These are phyloP conservation scores for Botryotinia globosa DNA, from an alignment of 2,329 filamentous ascomycete genomes.

Conservation along the genomic window DNA sequence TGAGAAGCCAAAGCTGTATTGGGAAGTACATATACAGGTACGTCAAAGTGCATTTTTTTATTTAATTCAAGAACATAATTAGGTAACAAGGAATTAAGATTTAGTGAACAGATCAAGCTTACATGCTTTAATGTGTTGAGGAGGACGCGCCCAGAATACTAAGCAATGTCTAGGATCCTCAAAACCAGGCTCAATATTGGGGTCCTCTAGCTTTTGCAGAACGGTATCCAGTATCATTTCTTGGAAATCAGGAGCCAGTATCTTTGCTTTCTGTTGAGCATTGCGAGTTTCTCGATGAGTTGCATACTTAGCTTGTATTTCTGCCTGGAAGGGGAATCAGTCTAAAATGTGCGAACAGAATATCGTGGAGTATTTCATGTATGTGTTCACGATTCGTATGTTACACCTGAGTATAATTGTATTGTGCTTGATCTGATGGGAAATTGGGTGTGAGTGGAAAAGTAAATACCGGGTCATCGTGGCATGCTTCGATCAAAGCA, in stretches of 20 bases:
- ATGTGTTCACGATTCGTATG: background rate
- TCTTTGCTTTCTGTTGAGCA: constrained; percentile 68
- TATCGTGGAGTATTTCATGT: background rate
- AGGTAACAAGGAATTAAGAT: background rate
- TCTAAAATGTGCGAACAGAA: background rate
- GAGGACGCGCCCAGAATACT: constrained; percentile 84
- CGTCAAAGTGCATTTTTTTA: background rate
- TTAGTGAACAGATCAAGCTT: background rate
- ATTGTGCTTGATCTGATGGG: background rate
- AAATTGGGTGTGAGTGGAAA: background rate
- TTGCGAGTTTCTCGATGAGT: constrained; percentile 75
- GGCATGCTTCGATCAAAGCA: constrained; percentile 38
- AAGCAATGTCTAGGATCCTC: constrained; percentile 76
- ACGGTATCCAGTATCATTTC: constrained; percentile 75
- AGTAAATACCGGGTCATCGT: constrained; percentile 34
- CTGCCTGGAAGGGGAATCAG: constrained; percentile 24
- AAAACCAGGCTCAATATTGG: constrained; percentile 63
- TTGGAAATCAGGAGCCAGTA: constrained; percentile 65
- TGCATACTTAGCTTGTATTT: constrained; percentile 52
- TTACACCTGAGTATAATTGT: background rate
- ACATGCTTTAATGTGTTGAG: constrained; percentile 60
- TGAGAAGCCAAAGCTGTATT: background rate
- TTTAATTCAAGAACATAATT: background rate
- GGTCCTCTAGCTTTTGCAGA: constrained; percentile 65
- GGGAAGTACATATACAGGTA: background rate